Evolutionary conservation across 2,329 filamentous ascomycete species (phyloP).

Genomic region (Aphanocladium album): DNA sequence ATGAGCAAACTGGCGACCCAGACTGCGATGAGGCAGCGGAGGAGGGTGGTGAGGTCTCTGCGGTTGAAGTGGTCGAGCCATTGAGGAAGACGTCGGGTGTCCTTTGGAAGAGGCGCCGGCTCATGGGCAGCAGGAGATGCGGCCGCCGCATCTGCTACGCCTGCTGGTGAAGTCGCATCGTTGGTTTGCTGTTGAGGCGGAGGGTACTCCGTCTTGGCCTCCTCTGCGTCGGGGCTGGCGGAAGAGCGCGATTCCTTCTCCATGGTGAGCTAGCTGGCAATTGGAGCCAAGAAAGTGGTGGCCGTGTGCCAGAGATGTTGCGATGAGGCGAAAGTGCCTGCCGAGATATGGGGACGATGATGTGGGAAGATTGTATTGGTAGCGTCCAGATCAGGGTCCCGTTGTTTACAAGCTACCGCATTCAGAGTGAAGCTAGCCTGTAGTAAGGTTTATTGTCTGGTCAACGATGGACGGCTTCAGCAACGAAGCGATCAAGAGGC

Average conservation of each 20-base stretch:
- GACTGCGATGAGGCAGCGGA: slow-evolving; percentile 41
- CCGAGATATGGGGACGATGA: too few relatives aligned
- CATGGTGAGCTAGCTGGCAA: background rate
- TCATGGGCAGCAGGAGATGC: background rate
- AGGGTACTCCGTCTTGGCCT: background rate
- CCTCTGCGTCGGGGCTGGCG: background rate
- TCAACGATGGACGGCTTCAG: too few relatives aligned
- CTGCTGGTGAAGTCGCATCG: too few relatives aligned
- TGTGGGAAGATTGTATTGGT: too few relatives aligned
- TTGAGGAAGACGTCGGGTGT: slow-evolving; percentile 16
- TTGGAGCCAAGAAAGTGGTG: background rate
- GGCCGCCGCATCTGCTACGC: background rate
- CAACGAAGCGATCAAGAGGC: too few relatives aligned
- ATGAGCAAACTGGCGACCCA: slow-evolving; percentile 43
- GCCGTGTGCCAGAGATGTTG: background rate
- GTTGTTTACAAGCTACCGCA: too few relatives aligned
- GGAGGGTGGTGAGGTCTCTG: slow-evolving; percentile 40
- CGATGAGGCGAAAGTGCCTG: background rate
- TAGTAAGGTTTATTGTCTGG: too few relatives aligned
- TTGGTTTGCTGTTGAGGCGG: background rate
- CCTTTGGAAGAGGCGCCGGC: background rate
- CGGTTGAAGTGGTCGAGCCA: slow-evolving; percentile 43
- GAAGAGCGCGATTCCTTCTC: background rate
- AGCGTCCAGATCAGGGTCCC: too few relatives aligned
- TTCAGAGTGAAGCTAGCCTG: too few relatives aligned